Evolutionary conservation across 2,329 filamentous ascomycete species (phyloP).

Genomic region (Cladophialophora immunda): DNA sequence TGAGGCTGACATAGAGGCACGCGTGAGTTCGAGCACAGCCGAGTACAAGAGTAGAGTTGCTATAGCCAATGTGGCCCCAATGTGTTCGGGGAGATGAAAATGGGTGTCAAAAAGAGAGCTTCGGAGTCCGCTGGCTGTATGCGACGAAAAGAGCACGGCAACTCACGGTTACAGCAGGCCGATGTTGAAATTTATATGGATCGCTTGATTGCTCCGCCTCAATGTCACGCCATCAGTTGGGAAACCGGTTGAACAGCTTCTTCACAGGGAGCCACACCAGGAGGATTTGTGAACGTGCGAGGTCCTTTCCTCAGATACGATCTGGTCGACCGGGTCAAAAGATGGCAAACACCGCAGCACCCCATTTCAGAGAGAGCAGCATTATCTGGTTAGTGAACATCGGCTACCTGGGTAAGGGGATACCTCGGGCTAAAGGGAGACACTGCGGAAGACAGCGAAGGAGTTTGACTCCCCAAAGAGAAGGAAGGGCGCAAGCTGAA

Average conservation of each 20-base stretch:
- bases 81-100: neutral
- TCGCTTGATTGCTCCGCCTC: neutral
- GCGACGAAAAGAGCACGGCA: neutral
- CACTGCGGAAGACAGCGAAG: neutral
- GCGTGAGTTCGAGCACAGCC: constrained; percentile 1
- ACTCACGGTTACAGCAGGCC: constrained; percentile 9
- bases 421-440: neutral
- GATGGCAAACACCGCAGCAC: neutral
- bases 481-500: constrained; percentile 13
- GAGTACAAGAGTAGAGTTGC: neutral
- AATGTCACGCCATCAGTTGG: neutral
- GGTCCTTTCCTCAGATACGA: neutral
- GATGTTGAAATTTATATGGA: neutral
- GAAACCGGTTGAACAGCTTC: neutral
- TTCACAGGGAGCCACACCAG: neutral
- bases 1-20: constrained; percentile 20
- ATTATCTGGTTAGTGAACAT: constrained; percentile 31
- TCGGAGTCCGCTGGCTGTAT: neutral
- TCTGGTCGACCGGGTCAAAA: neutral
- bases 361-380: neutral
- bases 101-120: neutral
- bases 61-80: neutral
- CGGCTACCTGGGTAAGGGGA: constrained; percentile 9
- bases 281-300: neutral
- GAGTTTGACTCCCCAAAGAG: neutral